Conservation (phyloP, 495 filamentous ascomycete genomes). For the Aspergillus leporis region DNA sequence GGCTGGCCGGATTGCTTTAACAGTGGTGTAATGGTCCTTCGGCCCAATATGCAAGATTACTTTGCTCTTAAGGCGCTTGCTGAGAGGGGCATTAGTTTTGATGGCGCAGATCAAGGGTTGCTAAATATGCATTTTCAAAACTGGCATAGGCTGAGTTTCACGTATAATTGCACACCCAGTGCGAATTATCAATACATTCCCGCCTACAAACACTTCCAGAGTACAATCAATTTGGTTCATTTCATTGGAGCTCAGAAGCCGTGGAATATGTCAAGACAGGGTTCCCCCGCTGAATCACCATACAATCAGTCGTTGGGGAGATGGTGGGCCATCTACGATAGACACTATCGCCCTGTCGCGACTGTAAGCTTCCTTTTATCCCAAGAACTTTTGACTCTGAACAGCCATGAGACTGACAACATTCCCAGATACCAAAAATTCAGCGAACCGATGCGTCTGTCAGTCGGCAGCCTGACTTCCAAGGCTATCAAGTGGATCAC, state of each 20-base stretch:
- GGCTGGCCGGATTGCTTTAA: slow-evolving; percentile 99
- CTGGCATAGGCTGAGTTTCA: slow-evolving; percentile 89
- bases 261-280: slow-evolving; percentile 71
- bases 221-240: slow-evolving; percentile 82
- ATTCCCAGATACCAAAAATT: neutral
- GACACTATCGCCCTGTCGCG: slow-evolving; percentile 62
- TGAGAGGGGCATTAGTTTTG: slow-evolving; percentile 85
- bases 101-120: slow-evolving; percentile 95
- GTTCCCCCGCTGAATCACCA: slow-evolving; percentile 56
- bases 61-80: slow-evolving; percentile 81
- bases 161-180: slow-evolving; percentile 94
- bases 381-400: neutral
- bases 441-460: neutral
- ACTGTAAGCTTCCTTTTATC: slow-evolving; percentile 21
- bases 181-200: slow-evolving; percentile 94
- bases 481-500: neutral
- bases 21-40: slow-evolving; percentile 89
- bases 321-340: slow-evolving; percentile 94
- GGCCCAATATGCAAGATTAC: slow-evolving; percentile 85
- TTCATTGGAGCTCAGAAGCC: slow-evolving; percentile 93
- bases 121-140: slow-evolving; percentile 91
- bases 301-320: slow-evolving; percentile 77
- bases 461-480: neutral
- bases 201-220: slow-evolving; percentile 89
- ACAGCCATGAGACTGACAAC: neutral